Evolutionary conservation across 768 basidiomycete species (phyloP), one percentile per base, ranked within the genome.

Genomic region (Tricholoma sp.): DNA sequence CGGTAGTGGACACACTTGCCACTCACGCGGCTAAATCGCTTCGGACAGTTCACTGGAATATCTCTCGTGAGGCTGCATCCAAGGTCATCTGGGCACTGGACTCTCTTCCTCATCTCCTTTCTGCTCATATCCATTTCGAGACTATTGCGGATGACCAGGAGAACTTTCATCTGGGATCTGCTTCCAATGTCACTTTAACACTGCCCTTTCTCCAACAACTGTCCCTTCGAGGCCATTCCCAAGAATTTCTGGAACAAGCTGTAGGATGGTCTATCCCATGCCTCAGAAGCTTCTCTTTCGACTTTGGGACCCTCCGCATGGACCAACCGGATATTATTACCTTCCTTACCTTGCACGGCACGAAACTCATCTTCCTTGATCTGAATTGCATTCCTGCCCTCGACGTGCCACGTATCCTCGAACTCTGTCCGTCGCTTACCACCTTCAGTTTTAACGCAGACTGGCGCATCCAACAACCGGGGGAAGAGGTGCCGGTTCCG

Each of bases 361-460:
- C 70, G 0, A 65, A 72, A 17, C 81, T 91, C 24, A 73, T 78
- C 36, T 82, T 80, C 70, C 82, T 91, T 53, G 88, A 90, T 67
- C 65, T 90, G 12, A 76, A 85, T 63, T 80, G 80, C 61, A 77
- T 82, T 44, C 80, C 80, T 6, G 60, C 73, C 0, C 72, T 88
- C 28, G 81, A 88, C 57, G 72, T 89, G 12, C 71, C 82, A 4
- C 72, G 72, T 20, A 79, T 87, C 57, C 78, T 90, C 24, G 83
- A 84, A 11, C 67, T 81, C 6, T 90, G 88, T 60, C 88, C 86
- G 0, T 66, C 73, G 49, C 79, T 91, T 31, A 72, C 68, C 17
- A 80, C 83, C 0, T 83, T 91, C 65, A 76, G 79, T 20, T 90
- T 91, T 73, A 91, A 89, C 65, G 82, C 78, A 28, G 89, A 91